A percentile compares a stretch with the other conserved stretches of the same genome.
Evolutionary conservation across 768 basidiomycete genomes (phyloP).

Genomic region (Coprinopsis cinerea): DNA sequence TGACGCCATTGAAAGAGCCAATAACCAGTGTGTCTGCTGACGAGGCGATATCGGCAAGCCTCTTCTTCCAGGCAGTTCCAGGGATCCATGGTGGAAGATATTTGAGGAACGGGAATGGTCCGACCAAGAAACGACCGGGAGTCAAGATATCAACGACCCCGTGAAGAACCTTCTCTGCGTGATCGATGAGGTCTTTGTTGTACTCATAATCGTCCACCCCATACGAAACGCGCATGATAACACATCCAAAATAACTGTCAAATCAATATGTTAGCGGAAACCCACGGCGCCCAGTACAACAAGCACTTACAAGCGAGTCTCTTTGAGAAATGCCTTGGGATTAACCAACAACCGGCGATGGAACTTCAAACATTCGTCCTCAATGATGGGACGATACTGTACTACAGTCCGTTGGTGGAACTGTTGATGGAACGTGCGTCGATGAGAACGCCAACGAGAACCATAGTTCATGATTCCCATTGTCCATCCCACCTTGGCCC

Average conservation of each 20-base stretch:
- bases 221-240: conserved; percentile 1
- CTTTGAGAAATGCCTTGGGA: background rate
- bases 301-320: background rate
- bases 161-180: background rate
- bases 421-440: conserved; percentile 15
- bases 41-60: background rate
- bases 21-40: background rate
- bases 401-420: conserved; percentile 13
- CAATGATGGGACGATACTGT: conserved; percentile 22
- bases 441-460: conserved; percentile 15
- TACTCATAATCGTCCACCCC: background rate
- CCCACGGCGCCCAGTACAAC: background rate
- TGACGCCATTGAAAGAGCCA: background rate
- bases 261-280: background rate
- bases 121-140: conserved; percentile 5
- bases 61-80: conserved; percentile 4
- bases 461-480: conserved; percentile 16
- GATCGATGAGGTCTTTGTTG: background rate
- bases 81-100: conserved; percentile 6
- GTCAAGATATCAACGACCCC: background rate
- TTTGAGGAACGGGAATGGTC: conserved; percentile 3
- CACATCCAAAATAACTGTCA: background rate
- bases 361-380: conserved; percentile 8
- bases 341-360: background rate
- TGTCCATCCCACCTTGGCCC: background rate